Evolutionary conservation across 176 grass and related monocot species (phyloP).

Genomic region (Pharus latifolius): DNA sequence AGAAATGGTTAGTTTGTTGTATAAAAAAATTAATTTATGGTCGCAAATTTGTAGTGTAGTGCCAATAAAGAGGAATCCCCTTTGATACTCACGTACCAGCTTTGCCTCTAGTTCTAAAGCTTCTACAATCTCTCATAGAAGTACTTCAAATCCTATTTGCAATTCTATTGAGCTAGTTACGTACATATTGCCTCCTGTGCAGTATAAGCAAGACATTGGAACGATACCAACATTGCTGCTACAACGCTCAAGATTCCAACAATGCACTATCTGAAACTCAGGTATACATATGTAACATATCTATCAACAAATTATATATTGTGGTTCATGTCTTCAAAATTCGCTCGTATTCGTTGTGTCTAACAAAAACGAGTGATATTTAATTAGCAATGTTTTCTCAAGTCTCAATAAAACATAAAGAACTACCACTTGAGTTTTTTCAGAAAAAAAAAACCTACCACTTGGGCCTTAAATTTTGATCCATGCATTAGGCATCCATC

Average conservation of each 20-base stretch:
- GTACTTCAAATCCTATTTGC: not conserved
- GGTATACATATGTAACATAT: constrained; percentile 15
- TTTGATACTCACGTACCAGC: not conserved
- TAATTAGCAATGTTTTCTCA: too few species aligned
- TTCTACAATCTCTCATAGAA: not conserved
- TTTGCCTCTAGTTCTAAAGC: not conserved
- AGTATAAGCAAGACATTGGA: constrained; percentile 68
- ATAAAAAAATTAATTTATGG: not conserved
- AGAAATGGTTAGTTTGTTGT: not conserved
- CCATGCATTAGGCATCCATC: too few species aligned
- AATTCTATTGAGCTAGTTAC: not conserved
- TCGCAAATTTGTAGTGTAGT: not conserved
- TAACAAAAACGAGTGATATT: not conserved
- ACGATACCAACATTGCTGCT: constrained; percentile 81
- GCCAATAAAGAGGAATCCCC: not conserved
- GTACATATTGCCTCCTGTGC: constrained; percentile 1
- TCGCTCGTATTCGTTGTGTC: not conserved
- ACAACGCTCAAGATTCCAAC: constrained; percentile 64
- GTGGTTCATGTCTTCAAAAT: not conserved
- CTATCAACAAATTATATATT: not conserved
- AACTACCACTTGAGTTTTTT: too few species aligned
- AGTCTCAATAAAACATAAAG: too few species aligned
- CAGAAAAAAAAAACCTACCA: too few species aligned
- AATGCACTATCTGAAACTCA: constrained; percentile 57
- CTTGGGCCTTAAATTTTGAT: too few species aligned